phyloP scores from a whole-genome alignment of 2,329 filamentous ascomycete species.

The Aspergillus intermedius region DNA sequence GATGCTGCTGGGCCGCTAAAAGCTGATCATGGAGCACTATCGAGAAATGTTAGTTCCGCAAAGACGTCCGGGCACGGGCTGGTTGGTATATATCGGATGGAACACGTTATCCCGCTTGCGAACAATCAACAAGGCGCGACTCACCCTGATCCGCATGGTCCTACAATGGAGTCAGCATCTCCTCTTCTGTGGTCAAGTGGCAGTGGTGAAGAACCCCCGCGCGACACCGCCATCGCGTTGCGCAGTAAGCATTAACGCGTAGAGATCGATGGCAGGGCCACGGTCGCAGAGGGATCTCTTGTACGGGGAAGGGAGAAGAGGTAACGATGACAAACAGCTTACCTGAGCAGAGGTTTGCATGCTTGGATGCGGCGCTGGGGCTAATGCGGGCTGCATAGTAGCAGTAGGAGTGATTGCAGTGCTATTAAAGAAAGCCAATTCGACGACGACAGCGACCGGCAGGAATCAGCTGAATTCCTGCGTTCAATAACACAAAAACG shows the following conservation, averaged over 20 bases:
- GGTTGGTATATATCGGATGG: not conserved
- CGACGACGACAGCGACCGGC: constrained; percentile 6
- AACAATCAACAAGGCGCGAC: constrained; percentile 23
- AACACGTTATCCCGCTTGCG: constrained; percentile 10
- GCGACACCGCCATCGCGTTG: constrained; percentile 6
- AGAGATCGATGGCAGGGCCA: no score
- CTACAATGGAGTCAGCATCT: constrained; percentile 16
- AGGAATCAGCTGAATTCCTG: constrained; percentile 9
- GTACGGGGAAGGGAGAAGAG: no score
- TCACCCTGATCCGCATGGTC: constrained; percentile 43
- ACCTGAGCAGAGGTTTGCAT: constrained; percentile 49
- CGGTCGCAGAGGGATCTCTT: no score
- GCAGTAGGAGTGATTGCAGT: constrained; percentile 4
- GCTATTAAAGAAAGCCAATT: no score
- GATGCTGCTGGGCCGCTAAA: constrained; percentile 43
- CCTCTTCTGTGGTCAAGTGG: not conserved
- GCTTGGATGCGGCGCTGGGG: constrained; percentile 44
- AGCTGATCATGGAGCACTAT: constrained; percentile 59
- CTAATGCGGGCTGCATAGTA: constrained; percentile 42
- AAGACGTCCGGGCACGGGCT: not conserved
- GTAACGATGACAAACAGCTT: constrained; percentile 42
- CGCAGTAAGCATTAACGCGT: no score
- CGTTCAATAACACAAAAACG: constrained; percentile 1
- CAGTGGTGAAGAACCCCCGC: not conserved
- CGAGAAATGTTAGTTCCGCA: constrained; percentile 8